Base-by-base conservation (phyloP, 768 basidiomycete genomes). In the Pleurotus citrinopileatus region DNA sequence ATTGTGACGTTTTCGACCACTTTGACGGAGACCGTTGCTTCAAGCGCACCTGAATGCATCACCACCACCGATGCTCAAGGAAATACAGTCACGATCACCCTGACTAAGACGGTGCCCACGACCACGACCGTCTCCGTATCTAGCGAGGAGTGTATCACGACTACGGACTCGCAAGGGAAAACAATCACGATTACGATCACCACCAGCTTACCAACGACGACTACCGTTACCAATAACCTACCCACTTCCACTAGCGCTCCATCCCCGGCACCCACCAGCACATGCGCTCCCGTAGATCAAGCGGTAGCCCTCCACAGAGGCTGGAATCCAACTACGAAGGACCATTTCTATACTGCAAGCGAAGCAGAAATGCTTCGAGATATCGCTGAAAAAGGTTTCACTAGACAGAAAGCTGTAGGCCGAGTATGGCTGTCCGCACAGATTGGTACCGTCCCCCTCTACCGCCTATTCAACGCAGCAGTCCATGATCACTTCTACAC, bases 311-410 rank as follows among this genome's bases (percentile, higher is more conserved):
- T 50, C 37, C 13, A 60, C 47, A 27, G 47, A 43, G 52, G n/a
- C 32, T 60, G 17, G 47, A 57, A 38, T 52, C 44, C 36, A 26
- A 52, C 27, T 55, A 47, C 28, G 48, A 58, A 40, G 17, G 51
- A 52, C 34, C 51, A 52, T 25, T 52, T 40, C 51, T 52, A 52
- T 23, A 52, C 51, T 12, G 19, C 51, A 20, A 40, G 22, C 23
- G 37, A 12, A 17, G 36, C n/a, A 26, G 51, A 52, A 42, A 40
- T 38, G 42, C 26, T 34, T 34, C 9, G n/a, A 34, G 32, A 34
- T 34, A 34, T 34, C 32, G 32, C 32, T 34, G 32, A 34, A 34
- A 34, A 34, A n/a, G 32, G 32, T 10, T 34, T 34, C 32, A 34
- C n/a, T 34, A 34, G 32, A 34, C 32, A 34, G 32, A 34, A 34